Conservation (phyloP, 2,329 filamentous ascomycete genomes). For the Cordyceps tenuipes region DNA sequence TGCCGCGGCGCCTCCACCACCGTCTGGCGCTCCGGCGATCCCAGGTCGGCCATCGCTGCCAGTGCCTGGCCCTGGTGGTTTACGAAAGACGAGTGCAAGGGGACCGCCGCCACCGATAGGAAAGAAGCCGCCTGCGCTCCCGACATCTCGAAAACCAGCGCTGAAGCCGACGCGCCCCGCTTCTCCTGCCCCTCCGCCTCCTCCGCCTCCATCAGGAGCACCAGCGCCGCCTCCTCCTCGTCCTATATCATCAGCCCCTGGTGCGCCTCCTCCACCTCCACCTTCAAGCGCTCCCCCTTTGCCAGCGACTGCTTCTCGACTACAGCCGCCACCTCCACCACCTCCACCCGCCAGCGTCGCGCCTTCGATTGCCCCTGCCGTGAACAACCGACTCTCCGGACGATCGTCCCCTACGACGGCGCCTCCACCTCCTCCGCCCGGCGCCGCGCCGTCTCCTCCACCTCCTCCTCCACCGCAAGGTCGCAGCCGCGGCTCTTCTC, state of each 20-base stretch:
- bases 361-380: slow-evolving; percentile 34
- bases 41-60: slow-evolving; percentile 46
- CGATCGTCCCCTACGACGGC: slow-evolving; percentile 30
- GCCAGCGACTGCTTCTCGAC: slow-evolving; percentile 27
- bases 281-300: slow-evolving; percentile 25
- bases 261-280: slow-evolving; percentile 33
- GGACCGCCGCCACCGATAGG: slow-evolving; percentile 71
- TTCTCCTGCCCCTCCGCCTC: slow-evolving; percentile 29
- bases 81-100: slow-evolving; percentile 54
- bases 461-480: slow-evolving; percentile 22
- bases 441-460: slow-evolving; percentile 24
- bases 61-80: slow-evolving; percentile 36
- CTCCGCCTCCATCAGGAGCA: slow-evolving; percentile 32
- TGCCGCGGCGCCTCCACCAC: slow-evolving; percentile 45
- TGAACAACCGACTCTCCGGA: slow-evolving; percentile 32
- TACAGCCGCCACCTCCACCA: slow-evolving; percentile 25
- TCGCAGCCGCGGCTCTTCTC: slow-evolving; percentile 35
- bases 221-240: slow-evolving; percentile 32
- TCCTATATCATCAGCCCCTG: slow-evolving; percentile 28
- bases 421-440: slow-evolving; percentile 30
- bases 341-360: slow-evolving; percentile 20
- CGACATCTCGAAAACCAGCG: slow-evolving; percentile 51
- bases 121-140: slow-evolving; percentile 63
- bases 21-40: slow-evolving; percentile 50
- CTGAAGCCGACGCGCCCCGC: slow-evolving; percentile 25